Evolutionary conservation across 2,329 filamentous ascomycete genomes (phyloP), one percentile per base, ranked within the genome.

Genomic region (Aspergillus tubingensis): DNA sequence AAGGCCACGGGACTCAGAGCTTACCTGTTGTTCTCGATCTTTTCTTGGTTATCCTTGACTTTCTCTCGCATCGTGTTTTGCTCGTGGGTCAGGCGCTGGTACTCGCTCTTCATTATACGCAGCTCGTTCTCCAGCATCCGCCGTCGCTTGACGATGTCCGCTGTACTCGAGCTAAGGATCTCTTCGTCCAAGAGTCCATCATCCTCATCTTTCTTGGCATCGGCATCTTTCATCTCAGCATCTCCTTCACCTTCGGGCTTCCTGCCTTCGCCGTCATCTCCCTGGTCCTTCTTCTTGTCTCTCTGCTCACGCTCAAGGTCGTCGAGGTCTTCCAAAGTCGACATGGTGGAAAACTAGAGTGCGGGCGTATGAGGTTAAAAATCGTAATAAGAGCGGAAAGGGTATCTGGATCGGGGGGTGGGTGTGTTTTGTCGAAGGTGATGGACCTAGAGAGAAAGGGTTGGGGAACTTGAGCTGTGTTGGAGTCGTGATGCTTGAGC

Each of bases 1-100:
- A 43, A 43, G 8, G 21, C 51, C 23, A 49, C 15, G 19, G 23
- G 13, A 3, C n/a, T 23, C 44, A 25, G 11, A 41, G 55, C 69
- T 55, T 82, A 96, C 93, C 92, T 87, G 83, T 99, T 99, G 81
- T 99, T 98, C 68, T 96, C 93, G 73, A 99, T 99, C 86, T 99
- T 99, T 70, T 99, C 96, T 72, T 91, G 82, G 74, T 99, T 99
- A 76, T 99, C 95, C 85, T 97, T 98, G 79, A 99, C 98, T 84
- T 97, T 98, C 79, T 98, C 94, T 60, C 88, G 88, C 95, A 99
- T 99, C 52, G 91, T 89, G 53, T 90, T 88, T 82, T 96, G 96
- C 81, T 99, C 95, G 73, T 99, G 95, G 71, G 90, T 90, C 80
- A 99, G 84, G 70, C 95, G 89, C 76, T 96, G 93, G 71, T 88